Conservation (phyloP, 73 alveolate genomes). For the Tetrahymena malaccensis region DNA sequence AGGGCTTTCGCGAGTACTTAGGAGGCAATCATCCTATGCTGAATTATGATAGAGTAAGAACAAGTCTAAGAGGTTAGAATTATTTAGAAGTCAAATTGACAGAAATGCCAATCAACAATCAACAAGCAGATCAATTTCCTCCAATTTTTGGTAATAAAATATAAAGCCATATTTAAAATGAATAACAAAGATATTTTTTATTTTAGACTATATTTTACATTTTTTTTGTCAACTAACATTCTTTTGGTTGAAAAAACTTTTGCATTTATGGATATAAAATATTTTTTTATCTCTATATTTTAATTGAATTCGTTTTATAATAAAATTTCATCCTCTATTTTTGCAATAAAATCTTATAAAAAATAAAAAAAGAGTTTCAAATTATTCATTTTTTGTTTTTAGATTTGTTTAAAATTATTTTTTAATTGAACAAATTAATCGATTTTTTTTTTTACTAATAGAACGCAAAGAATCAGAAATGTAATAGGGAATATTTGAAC, state of each 20-base stretch:
- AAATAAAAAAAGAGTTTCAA: too few species aligned
- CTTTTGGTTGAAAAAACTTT: too few species aligned
- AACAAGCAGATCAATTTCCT: constrained; percentile 13
- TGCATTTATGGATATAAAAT: too few species aligned
- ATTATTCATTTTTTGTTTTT: too few species aligned
- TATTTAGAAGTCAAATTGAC: constrained; percentile 19
- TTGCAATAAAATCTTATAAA: too few species aligned
- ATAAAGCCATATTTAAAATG: not conserved
- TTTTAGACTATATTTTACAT: too few species aligned
- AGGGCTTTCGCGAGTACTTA: constrained; percentile 62
- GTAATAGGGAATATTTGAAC: not conserved
- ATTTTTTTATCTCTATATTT: too few species aligned
- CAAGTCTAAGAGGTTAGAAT: constrained; percentile 46
- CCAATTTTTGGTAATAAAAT: constrained; percentile 19
- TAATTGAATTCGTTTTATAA: too few species aligned
- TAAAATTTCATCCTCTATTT: too few species aligned
- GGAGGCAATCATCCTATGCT: constrained; percentile 65
- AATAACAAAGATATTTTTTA: too few species aligned
- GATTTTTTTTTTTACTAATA: not conserved
- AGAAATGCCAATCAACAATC: constrained; percentile 5
- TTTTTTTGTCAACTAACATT: too few species aligned
- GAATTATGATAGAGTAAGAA: constrained; percentile 65
- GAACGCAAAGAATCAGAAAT: not conserved
- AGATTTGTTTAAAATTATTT: too few species aligned
- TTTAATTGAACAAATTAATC: not conserved